A percentile compares a stretch with the other conserved stretches of the same genome.
Conservation (phyloP, 176 grass and related monocot genomes). For the Bolboschoenus planiculmis region DNA sequence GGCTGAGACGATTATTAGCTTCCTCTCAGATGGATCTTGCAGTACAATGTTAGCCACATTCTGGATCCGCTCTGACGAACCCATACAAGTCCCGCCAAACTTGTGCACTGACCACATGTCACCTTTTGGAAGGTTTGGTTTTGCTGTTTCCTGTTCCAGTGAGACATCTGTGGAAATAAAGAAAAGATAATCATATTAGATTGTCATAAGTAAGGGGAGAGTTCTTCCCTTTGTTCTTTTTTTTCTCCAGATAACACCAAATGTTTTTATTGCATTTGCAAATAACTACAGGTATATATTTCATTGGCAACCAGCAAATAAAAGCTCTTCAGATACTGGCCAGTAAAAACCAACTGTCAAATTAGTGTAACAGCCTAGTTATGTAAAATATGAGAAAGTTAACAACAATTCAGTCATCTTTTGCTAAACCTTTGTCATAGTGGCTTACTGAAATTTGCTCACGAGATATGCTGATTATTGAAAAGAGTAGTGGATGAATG, state of each 20-base stretch:
- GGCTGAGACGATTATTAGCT: conserved; percentile 87
- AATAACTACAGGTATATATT: not conserved
- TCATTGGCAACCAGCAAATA: not conserved
- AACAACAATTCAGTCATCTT: not conserved
- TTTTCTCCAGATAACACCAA: not conserved
- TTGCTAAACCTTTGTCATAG: not conserved
- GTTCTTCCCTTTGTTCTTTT: not conserved
- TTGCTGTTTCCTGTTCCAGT: conserved; percentile 55
- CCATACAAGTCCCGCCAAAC: conserved; percentile 98
- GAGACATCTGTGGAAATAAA: conserved; percentile 47
- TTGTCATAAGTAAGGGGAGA: conserved; percentile 10
- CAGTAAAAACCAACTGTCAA: not conserved
- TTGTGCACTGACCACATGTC: conserved; percentile 99
- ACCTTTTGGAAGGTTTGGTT: conserved; percentile 61
- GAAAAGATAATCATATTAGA: conserved; percentile 4
- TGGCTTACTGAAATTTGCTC: not conserved
- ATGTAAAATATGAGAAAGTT: not conserved
- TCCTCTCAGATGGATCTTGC: conserved; percentile 74
- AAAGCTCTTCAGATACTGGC: not conserved
- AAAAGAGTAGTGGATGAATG: not conserved
- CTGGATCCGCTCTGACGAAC: conserved; percentile 83
- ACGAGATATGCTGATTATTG: not conserved
- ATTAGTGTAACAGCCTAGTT: not conserved
- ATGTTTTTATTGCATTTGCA: not conserved
- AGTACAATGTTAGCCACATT: conserved; percentile 82